Evolutionary conservation across 805 yeast genomes (phyloP), one percentile per base, ranked within the genome.

Genomic region (Kodamaea laetipori): DNA sequence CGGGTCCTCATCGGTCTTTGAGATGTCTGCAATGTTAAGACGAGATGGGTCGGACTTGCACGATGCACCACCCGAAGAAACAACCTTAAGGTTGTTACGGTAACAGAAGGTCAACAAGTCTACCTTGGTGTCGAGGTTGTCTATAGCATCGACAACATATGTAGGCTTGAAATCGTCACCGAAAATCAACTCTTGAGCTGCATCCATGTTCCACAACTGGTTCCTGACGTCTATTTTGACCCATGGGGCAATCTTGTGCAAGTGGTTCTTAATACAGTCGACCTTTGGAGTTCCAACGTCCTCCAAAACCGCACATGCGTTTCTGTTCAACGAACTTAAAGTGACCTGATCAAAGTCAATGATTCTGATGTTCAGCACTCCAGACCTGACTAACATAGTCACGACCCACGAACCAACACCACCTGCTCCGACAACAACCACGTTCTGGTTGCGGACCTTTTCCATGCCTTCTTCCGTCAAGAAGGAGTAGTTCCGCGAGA

Each of bases 391-490:
- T 44, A 94, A 74, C 86, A 95, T 88, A 8, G 95, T 84, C 9
- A 86, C 83, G 17, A 84, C 96, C 92, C 97, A 90, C 0, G 97
- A 90, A 2, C 99, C 99, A 31, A 94, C 99, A 46, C 99, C 99
- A 46, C 99, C 99, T 12, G 92, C 94, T 23, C 99, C 99, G 23
- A 80, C 82, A 11, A 92, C 86, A 1, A 89, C 86, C 2, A 90
- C 77, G 44, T 78, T 75, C 56, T 88, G 84, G 9, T 73, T 65
- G 43, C 96, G 80, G 12, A 94, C 78, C 46, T 79, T 80, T 13
- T 66, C 63, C 79, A 90, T 82, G 1, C 97, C 98, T 15, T 83
- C 86, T 40, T 86, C 87, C 9, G 96, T 89, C 19, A 94, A 71
- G 60, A 94, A 94, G 1, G 96, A 97, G 60, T 87, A 85, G 68